A percentile compares a stretch with the other conserved stretches of the same genome.
phyloP scores from a whole-genome alignment of 2,329 filamentous ascomycete species.

The Xylariaceae sp. region DNA sequence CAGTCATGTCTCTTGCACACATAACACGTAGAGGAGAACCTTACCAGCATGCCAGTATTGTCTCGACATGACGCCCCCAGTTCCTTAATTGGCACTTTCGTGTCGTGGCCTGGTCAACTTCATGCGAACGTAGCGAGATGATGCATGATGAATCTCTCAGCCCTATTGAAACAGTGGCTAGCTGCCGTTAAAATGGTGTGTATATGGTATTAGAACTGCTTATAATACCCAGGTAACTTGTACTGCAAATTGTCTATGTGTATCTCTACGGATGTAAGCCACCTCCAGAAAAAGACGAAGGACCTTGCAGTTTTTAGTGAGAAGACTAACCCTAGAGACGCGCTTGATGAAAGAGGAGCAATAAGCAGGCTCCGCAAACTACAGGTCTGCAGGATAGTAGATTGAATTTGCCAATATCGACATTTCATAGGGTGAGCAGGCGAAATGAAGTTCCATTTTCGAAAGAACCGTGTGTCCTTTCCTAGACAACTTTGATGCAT shows the following conservation, averaged over 20 bases:
- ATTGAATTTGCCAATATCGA: no score
- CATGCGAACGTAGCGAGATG: neutral
- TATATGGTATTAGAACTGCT: no score
- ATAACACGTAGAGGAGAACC: neutral
- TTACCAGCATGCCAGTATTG: neutral
- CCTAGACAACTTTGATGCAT: no score
- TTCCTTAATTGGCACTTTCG: neutral
- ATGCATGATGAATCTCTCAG: slow-evolving; percentile 14
- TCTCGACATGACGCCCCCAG: neutral
- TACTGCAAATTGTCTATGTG: neutral
- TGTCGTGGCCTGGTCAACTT: neutral
- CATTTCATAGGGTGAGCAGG: no score
- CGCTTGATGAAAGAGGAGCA: neutral
- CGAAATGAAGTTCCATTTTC: no score
- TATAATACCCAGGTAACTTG: neutral
- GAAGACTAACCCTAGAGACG: neutral
- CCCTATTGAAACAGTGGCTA: slow-evolving; percentile 20
- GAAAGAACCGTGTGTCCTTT: no score
- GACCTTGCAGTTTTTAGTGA: slow-evolving; percentile 16
- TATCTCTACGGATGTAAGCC: slow-evolving; percentile 23
- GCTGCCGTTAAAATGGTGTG: slow-evolving; percentile 2
- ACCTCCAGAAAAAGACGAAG: slow-evolving; percentile 19
- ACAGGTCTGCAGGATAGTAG: no score
- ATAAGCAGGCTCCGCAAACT: no score
- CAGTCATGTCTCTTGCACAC: neutral